Percentiles rank a stretch among this genome's conserved stretches.
These are phyloP conservation scores for Aspergillus amoenus DNA, from an alignment of 2,329 filamentous ascomycete genomes.

Conservation along the genomic window DNA sequence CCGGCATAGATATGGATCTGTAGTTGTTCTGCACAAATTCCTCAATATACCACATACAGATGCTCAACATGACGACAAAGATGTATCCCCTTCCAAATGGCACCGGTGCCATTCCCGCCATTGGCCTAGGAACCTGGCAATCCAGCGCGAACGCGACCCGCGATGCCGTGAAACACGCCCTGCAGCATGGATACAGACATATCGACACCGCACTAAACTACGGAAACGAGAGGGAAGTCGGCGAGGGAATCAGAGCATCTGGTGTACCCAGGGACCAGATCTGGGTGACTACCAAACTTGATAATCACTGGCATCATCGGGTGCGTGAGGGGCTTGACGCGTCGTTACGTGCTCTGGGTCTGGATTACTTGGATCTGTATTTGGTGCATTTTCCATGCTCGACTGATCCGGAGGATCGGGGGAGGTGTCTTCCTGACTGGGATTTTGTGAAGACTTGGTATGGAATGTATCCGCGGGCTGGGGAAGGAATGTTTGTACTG, in stretches of 20 bases:
- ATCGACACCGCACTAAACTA: constrained; percentile 57
- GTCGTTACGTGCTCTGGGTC: constrained; percentile 62
- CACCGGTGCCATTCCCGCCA: constrained; percentile 49
- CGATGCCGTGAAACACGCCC: constrained; percentile 48
- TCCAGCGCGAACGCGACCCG: constrained; percentile 53
- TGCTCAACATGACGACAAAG: constrained; percentile 12
- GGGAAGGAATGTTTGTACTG: too few relatives aligned
- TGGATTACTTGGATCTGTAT: constrained; percentile 70
- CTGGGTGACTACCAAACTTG: constrained; percentile 68
- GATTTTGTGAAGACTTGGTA: constrained; percentile 76
- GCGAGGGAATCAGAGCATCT: constrained; percentile 63
- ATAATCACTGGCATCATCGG: constrained; percentile 63
- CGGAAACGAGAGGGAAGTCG: constrained; percentile 66
- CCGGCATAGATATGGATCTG: neutral
- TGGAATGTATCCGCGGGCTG: neutral
- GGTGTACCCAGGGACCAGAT: constrained; percentile 65
- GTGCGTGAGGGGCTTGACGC: constrained; percentile 63
- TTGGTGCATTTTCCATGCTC: constrained; percentile 67
- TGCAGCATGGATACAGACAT: constrained; percentile 55
- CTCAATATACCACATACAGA: too few relatives aligned
- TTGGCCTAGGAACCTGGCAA: constrained; percentile 58
- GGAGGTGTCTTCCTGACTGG: constrained; percentile 72
- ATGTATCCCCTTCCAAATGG: constrained; percentile 31
- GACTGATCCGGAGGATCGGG: constrained; percentile 50
- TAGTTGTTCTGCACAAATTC: neutral